phyloP scores from a whole-genome alignment of 1,284 basidiomycete species.

The Sanghuangporus weigelae region DNA sequence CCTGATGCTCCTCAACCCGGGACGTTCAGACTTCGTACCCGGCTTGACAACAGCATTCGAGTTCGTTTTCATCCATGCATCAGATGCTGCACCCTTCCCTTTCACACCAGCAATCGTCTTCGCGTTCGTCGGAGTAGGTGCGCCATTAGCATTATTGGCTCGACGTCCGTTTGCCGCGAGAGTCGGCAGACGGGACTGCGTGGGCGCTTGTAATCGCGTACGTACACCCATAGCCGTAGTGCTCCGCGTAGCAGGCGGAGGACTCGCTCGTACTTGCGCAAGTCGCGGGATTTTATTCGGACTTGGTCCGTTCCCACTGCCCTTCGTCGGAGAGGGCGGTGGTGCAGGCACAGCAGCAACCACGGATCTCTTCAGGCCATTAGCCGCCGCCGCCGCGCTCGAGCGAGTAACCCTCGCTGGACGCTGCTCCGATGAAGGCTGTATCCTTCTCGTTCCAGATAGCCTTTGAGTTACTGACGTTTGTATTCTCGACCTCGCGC shows the following conservation, averaged over 20 bases:
- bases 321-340: constrained; percentile 35
- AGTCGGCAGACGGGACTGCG: constrained; percentile 70
- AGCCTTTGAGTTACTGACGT: constrained; percentile 32
- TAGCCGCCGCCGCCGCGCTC: constrained; percentile 49
- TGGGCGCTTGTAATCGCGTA: constrained; percentile 45
- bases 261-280: constrained; percentile 35
- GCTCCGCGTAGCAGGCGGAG: constrained; percentile 16
- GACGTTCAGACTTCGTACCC: constrained; percentile 61
- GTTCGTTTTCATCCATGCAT: constrained; percentile 72
- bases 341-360: constrained; percentile 23
- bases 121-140: constrained; percentile 50
- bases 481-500: constrained; percentile 19
- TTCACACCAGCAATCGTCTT: not conserved
- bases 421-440: constrained; percentile 60
- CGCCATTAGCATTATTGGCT: constrained; percentile 41
- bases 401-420: constrained; percentile 69
- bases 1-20: constrained; percentile 62
- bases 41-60: constrained; percentile 62
- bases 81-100: constrained; percentile 26
- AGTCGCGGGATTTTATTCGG: constrained; percentile 77
- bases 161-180: constrained; percentile 46
- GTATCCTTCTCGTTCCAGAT: constrained; percentile 33
- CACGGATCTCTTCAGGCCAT: constrained; percentile 34
- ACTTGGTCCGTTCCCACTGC: constrained; percentile 34
- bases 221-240: constrained; percentile 16